Evolutionary conservation across 192 early-diverging fungal species (phyloP), one percentile per base, ranked within the genome.

Genomic region (Backusella mclennaniae): DNA sequence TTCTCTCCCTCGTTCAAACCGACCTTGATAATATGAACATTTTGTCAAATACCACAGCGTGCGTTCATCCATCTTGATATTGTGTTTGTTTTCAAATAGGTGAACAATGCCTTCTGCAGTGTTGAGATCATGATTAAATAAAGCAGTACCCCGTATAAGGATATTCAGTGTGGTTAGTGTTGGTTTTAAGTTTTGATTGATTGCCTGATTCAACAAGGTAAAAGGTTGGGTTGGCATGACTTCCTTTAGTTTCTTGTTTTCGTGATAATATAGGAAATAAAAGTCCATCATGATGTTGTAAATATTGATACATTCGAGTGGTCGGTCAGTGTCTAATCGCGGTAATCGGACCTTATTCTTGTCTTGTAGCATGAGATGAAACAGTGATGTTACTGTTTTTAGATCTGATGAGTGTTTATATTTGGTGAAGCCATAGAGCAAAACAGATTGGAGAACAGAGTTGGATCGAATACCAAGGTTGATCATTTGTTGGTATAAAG

Each of bases 251-350:
- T 15, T 69, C 6, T 19, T 23, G 38, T 74, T 53, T 21, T 66
- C 63, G 33, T 78, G 73, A 26, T 77, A 44, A 26, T 77, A 52
- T 49, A 75, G 29, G 21, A 78, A 82, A 49, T 77, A 82, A 21
- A 69, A 73, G 26, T 82, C 69, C 69, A 82, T 78, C 73, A 82
- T 78, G 29, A 71, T 78, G 36, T 78, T 78, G 35, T 82, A 77
- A 33, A 82, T 26, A 3, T 66, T 63, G 17, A 66, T 72, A 3
- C 29, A 2, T 14, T 74, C 8, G 26, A 67, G 44, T 4, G 70
- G 42, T 31, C 41, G n/a, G 17, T 41, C n/a, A 17, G 39, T 23
- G 15, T 70, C 67, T 49, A 71, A 21, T 46, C 35, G 35, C 12
- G 39, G 36, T 63, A 63, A 63, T 29, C 23, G 21, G 0, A 29